phyloP scores from a whole-genome alignment of 139 green algal species.

The Eudorina sp. region DNA sequence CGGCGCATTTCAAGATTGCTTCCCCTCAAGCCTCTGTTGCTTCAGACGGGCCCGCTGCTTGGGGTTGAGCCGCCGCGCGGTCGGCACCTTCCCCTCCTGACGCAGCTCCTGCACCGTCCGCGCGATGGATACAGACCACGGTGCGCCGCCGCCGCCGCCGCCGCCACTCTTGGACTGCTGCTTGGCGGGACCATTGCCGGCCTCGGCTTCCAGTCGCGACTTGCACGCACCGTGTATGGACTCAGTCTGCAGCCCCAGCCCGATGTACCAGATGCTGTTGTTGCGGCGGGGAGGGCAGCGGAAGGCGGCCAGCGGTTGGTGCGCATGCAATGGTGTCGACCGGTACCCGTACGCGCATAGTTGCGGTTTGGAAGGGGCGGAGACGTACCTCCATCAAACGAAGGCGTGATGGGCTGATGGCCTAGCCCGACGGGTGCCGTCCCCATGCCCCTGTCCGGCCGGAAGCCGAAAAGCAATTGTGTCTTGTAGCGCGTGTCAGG shows the following conservation, averaged over 20 bases:
- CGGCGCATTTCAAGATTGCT: too few relatives aligned
- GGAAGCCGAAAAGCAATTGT: too few relatives aligned
- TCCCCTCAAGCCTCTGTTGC: slow-evolving; percentile 9
- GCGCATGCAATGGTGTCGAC: too few relatives aligned
- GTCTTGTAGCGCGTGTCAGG: too few relatives aligned
- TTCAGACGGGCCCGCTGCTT: slow-evolving; percentile 35
- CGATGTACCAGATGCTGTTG: slow-evolving; percentile 49
- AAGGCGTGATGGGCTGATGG: too few relatives aligned
- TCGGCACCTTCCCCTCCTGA: slow-evolving; percentile 4
- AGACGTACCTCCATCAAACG: too few relatives aligned
- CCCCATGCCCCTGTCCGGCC: too few relatives aligned
- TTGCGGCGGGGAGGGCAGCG: background rate
- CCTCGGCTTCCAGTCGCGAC: background rate
- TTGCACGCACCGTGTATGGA: background rate
- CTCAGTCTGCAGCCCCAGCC: slow-evolving; percentile 10
- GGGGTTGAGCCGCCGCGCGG: slow-evolving; percentile 30
- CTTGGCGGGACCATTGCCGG: background rate
- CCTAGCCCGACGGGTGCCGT: too few relatives aligned
- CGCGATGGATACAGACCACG: background rate
- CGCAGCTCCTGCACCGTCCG: slow-evolving; percentile 9
- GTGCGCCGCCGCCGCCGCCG: background rate
- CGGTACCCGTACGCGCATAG: too few relatives aligned
- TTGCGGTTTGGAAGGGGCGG: too few relatives aligned
- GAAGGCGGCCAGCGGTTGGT: too few relatives aligned
- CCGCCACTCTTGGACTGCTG: background rate